These are phyloP conservation scores for Trichoderma koningiopsis DNA, from an alignment of 2,329 filamentous ascomycete genomes.

Conservation along the genomic window DNA sequence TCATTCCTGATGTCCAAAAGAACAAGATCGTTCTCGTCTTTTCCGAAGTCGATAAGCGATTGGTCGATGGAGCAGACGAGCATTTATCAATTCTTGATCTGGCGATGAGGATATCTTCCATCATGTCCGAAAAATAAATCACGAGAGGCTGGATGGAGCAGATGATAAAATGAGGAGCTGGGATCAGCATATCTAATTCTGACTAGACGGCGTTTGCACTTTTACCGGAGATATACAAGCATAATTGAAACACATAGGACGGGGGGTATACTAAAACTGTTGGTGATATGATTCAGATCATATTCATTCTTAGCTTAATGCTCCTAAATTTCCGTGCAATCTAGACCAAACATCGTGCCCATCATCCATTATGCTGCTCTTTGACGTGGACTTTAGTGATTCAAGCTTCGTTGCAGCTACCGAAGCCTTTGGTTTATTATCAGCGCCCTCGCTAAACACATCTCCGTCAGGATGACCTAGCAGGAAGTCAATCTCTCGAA, in stretches of 20 bases:
- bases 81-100: conserved; percentile 89
- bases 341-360: conserved; percentile 51
- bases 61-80: conserved; percentile 94
- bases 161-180: not conserved
- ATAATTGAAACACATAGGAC: conserved; percentile 1
- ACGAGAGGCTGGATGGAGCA: not conserved
- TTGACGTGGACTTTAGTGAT: conserved; percentile 20
- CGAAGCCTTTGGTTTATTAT: conserved; percentile 11
- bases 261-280: conserved; percentile 15
- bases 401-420: conserved; percentile 6
- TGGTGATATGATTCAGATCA: conserved; percentile 11
- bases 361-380: conserved; percentile 29
- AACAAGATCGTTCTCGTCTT: conserved; percentile 87
- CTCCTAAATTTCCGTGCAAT: conserved; percentile 57
- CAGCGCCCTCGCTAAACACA: conserved; percentile 34
- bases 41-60: conserved; percentile 89
- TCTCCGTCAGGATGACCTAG: conserved; percentile 44
- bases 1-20: conserved; percentile 81
- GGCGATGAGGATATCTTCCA: conserved; percentile 75
- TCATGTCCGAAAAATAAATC: conserved; percentile 56
- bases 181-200: conserved; percentile 13
- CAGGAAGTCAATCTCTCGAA: conserved; percentile 54
- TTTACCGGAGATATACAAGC: conserved; percentile 1
- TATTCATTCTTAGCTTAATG: conserved; percentile 46
- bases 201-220: conserved; percentile 24